Evolutionary conservation across 805 yeast genomes (phyloP), one percentile per base, ranked within the genome.

Genomic region (Nakazawaea siamensis): DNA sequence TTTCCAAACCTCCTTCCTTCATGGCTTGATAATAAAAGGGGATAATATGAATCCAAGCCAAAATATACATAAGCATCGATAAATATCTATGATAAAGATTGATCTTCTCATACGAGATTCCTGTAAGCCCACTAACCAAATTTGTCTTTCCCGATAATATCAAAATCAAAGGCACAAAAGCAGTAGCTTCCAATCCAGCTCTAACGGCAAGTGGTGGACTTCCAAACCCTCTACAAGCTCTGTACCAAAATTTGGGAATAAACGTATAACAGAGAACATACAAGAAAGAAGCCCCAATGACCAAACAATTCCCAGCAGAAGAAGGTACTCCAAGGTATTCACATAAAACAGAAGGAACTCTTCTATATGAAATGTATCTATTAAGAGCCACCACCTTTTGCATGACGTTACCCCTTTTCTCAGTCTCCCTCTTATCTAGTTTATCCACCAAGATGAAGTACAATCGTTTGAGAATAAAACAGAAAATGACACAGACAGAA

Each of bases 121-220:
- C 80, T 0, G 79, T 70, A 10, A 70, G 41, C 4, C 56, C 48
- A 10, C 72, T 60, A 27, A 73, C 60, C 35, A 70, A 44, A 46
- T 73, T 74, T 5, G 70, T 48, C 48, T 74, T 73, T 2, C 80
- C 79, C 0, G 75, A 63, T 37, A 73, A 46, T 3, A 70, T 54
- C 35, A 64, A 62, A 25, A 72, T 50, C 45, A 70, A 68, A 0
- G 80, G 79, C 6, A 68, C 58, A 29, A 72, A 51, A 0, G 74
- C 73, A 21, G 62, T 54, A 1, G 72, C 63, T 64, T 67, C 63
- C 19, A 70, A 41, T 2, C 78, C 79, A 1, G 77, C 57, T 31
- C 80, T 50, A 1, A 69, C 65, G 0, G 74, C 75, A 24, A 74
- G 40, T 8, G 79, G 80, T n/a, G 79, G 75, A 3, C 75, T 59